These are phyloP conservation scores for Podospora pseudoanserina DNA, from an alignment of 495 filamentous ascomycete species.

Conservation along the genomic window DNA sequence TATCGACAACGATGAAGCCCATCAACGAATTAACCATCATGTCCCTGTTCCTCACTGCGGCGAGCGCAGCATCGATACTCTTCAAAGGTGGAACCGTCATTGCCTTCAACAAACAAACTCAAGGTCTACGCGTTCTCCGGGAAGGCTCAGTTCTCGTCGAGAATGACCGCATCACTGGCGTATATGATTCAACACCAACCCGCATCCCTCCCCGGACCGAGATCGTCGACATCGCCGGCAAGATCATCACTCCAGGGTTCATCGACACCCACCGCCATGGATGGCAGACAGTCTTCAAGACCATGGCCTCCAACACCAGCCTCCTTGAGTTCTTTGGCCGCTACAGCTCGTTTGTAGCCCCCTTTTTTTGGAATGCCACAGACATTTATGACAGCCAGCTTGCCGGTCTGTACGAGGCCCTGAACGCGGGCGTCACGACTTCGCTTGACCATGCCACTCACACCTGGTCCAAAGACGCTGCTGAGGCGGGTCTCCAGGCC, in stretches of 20 bases:
- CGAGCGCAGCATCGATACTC: constrained; percentile 16
- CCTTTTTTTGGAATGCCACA: constrained; percentile 16
- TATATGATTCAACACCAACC: constrained; percentile 11
- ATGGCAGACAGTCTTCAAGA: constrained; percentile 13
- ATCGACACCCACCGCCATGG: constrained; percentile 6
- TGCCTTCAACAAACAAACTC: constrained; percentile 17
- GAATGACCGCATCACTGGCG: constrained; percentile 19
- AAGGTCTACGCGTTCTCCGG: constrained; percentile 16
- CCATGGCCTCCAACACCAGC: constrained; percentile 18
- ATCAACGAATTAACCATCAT: constrained; percentile 11
- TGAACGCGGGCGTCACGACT: constrained; percentile 36
- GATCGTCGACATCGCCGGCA: constrained; percentile 15
- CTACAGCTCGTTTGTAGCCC: constrained; percentile 18
- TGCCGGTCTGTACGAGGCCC: constrained; percentile 19
- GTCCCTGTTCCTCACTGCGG: constrained; percentile 14
- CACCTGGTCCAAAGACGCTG: constrained; percentile 25
- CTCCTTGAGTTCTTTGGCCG: constrained; percentile 17
- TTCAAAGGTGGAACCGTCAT: constrained; percentile 18
- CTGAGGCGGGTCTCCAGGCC: constrained; percentile 36
- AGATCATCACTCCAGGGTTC: constrained; percentile 7
- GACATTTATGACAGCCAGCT: constrained; percentile 22
- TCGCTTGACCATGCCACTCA: constrained; percentile 33
- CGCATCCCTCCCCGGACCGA: constrained; percentile 12
- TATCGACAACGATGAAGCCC: constrained; percentile 12
- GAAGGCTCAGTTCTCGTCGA: constrained; percentile 16